Evolutionary conservation across 1,284 basidiomycete species (phyloP), one percentile per base, ranked within the genome.

Genomic region (Sutorius eximius): DNA sequence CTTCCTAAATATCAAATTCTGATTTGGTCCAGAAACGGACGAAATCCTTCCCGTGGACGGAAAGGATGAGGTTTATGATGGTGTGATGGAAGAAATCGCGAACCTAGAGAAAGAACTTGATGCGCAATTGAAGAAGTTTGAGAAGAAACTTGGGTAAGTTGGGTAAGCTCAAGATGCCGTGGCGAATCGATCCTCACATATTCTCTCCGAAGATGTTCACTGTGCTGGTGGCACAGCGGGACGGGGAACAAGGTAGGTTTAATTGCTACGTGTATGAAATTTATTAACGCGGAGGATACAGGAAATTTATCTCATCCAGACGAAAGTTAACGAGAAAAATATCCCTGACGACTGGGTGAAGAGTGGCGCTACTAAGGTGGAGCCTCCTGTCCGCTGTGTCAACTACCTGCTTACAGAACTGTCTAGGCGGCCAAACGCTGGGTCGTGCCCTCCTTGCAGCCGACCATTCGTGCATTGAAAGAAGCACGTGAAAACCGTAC

Each of bases 271-370:
- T n/a, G 18, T 20, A 18, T 41, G 27, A 46, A 38, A 29, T 37
- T 47, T 29, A 43, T 51, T 53, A 49, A 63, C 12, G 16, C n/a
- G 24, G 24, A 42, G 24, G 48, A 43, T 54, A 12, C 59, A 94
- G 86, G 93, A 95, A 67, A 94, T 96, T 44, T 95, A 91, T 70
- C 82, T 95, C 33, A 79, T 98, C 24, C 87, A 95, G 72, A 85
- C 89, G 4, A 74, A 82, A 51, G 74, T 77, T 11, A 71, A 71
- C 3, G 75, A 82, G 51, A 79, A 84, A 57, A 82, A 86, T 57
- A 80, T 91, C 8, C 95, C 95, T 0, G 80, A 82, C 34, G 82
- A 86, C 54, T 98, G 95, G 95, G 85, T 81, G 12, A 93, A 95
- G 72, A 83, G 81, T 52, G 79, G 83, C n/a, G 80, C 82, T 15